Percentiles rank a stretch among this genome's conserved stretches.
phyloP scores from a whole-genome alignment of 2,329 filamentous ascomycete genomes.

The Periconia sp. region DNA sequence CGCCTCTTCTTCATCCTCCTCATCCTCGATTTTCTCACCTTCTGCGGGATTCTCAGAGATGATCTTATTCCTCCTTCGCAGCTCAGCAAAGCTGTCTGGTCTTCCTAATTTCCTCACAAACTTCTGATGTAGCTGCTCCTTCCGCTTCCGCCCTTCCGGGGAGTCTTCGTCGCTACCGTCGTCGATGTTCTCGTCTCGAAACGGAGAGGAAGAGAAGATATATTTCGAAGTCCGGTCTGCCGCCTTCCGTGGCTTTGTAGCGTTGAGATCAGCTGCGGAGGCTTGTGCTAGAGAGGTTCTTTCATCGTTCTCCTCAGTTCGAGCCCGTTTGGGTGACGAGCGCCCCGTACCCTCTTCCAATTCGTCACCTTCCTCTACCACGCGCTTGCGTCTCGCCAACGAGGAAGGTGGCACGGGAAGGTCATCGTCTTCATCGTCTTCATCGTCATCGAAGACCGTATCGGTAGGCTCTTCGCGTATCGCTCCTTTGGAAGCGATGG shows the following conservation, averaged over 20 bases:
- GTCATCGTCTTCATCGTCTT: conserved; percentile 21
- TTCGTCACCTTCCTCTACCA: conserved; percentile 47
- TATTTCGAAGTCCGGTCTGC: conserved; percentile 63
- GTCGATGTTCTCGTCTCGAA: conserved; percentile 31
- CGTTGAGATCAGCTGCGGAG: conserved; percentile 30
- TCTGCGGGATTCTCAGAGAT: conserved; percentile 52
- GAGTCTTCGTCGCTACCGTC: conserved; percentile 53
- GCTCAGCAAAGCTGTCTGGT: conserved; percentile 77
- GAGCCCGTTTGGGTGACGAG: conserved; percentile 48
- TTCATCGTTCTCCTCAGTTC: conserved; percentile 19
- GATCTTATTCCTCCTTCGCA: conserved; percentile 65
- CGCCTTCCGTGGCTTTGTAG: conserved; percentile 38
- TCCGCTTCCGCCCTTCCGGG: conserved; percentile 62
- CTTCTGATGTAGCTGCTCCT: conserved; percentile 76
- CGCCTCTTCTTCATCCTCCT: conserved; percentile 61
- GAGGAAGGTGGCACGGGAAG: conserved; percentile 15
- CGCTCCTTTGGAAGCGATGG: no score
- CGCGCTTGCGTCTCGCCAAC: conserved; percentile 29
- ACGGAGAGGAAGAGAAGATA: conserved; percentile 62
- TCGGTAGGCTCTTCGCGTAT: no score
- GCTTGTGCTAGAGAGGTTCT: conserved; percentile 29
- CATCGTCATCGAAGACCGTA: no score
- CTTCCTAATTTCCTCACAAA: conserved; percentile 92
- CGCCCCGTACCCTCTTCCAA: conserved; percentile 29
- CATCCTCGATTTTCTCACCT: conserved; percentile 63